Conservation (phyloP, 2,329 filamentous ascomycete species). For the Penicillium freii region DNA sequence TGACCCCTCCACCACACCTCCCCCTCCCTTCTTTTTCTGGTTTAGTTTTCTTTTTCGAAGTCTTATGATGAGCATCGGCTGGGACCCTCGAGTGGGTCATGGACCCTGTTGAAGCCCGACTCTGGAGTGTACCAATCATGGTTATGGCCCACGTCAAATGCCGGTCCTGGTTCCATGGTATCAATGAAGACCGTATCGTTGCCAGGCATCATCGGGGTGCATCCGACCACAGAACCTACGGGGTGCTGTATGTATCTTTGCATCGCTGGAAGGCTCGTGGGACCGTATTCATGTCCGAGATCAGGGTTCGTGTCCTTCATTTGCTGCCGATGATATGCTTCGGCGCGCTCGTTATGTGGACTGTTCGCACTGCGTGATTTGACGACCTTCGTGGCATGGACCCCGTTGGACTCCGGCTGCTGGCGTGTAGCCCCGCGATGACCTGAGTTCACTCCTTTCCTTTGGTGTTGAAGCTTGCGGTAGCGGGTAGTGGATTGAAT, state of each 20-base stretch:
- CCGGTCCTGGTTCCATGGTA: constrained; percentile 14
- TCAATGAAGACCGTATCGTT: constrained; percentile 30
- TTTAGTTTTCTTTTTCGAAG: constrained; percentile 7
- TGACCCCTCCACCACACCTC: not conserved
- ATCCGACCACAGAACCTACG: constrained; percentile 29
- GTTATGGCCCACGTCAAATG: constrained; percentile 20
- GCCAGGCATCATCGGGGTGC: constrained; percentile 25
- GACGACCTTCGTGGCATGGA: constrained; percentile 39
- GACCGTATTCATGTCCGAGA: not conserved
- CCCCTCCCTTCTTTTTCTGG: constrained; percentile 4
- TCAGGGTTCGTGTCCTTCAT: not conserved
- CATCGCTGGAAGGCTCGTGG: not conserved
- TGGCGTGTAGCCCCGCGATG: constrained; percentile 41
- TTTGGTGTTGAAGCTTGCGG: constrained; percentile 51
- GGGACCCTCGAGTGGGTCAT: constrained; percentile 17
- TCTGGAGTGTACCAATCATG: constrained; percentile 19
- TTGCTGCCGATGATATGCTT: constrained; percentile 16
- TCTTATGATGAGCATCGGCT: constrained; percentile 19
- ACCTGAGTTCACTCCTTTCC: constrained; percentile 40
- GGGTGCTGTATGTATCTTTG: constrained; percentile 9
- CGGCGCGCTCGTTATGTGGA: constrained; percentile 26
- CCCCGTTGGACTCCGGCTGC: constrained; percentile 43
- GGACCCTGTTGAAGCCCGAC: constrained; percentile 16
- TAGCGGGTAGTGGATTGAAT: constrained; percentile 85
- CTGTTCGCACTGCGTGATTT: constrained; percentile 29